Evolutionary conservation across 805 yeast species (phyloP).

Genomic region (Ogataea nitratoaversa): DNA sequence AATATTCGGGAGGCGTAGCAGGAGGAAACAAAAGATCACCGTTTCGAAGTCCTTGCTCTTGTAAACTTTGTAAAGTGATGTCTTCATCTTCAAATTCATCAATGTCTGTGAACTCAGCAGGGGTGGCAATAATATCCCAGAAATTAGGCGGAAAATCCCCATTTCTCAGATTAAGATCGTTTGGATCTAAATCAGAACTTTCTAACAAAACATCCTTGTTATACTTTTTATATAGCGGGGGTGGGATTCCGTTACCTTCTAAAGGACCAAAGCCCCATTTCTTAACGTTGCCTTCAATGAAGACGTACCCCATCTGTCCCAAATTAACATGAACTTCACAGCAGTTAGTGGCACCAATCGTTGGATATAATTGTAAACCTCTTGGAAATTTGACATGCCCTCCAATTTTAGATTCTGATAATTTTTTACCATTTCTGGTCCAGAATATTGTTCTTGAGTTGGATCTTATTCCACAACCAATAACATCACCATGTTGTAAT

Average conservation of each 20-base stretch:
- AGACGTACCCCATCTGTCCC: constrained; percentile 88
- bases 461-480: constrained; percentile 86
- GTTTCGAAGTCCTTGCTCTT: constrained; percentile 15
- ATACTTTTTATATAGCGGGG: constrained; percentile 85
- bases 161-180: constrained; percentile 33
- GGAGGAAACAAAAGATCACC: constrained; percentile 19
- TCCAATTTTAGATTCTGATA: constrained; percentile 75
- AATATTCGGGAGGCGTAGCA: constrained; percentile 12
- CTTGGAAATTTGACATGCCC: constrained; percentile 75
- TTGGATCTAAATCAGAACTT: constrained; percentile 48
- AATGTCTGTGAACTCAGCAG: constrained; percentile 32
- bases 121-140: constrained; percentile 35
- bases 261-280: constrained; percentile 95
- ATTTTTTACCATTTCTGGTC: constrained; percentile 89
- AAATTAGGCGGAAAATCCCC: constrained; percentile 56
- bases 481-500: constrained; percentile 78
- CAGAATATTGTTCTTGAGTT: constrained; percentile 84
- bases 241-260: constrained; percentile 85
- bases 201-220: constrained; percentile 76
- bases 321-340: constrained; percentile 87
- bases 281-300: constrained; percentile 87
- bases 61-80: constrained; percentile 25
- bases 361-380: constrained; percentile 74
- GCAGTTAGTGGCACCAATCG: constrained; percentile 77
- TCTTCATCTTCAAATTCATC: constrained; percentile 24